These are phyloP conservation scores for Pythium dissimile DNA, from an alignment of 352 stramenopile species.

Conservation along the genomic window DNA sequence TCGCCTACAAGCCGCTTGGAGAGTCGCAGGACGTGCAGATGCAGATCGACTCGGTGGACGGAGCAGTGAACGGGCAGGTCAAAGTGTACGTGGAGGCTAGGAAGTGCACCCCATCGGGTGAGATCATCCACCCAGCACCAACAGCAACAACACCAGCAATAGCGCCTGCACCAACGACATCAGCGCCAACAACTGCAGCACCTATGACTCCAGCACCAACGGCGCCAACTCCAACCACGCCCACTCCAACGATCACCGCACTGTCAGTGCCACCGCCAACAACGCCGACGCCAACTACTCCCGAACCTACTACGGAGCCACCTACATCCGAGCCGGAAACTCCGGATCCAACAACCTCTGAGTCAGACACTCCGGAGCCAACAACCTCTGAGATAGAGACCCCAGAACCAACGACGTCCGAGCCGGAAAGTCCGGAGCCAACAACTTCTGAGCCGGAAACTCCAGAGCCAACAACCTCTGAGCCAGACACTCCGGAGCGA, in stretches of 20 bases:
- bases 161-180: neutral
- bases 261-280: neutral
- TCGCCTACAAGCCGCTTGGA: neutral
- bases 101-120: constrained; percentile 9
- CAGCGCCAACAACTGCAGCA: neutral
- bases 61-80: constrained; percentile 21
- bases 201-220: neutral
- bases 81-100: constrained; percentile 19
- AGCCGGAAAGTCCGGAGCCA: neutral
- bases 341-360: neutral
- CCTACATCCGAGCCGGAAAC: neutral
- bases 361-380: neutral
- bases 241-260: neutral
- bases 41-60: constrained; percentile 29
- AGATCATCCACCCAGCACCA: neutral
- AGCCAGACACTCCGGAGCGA: neutral
- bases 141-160: neutral
- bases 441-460: neutral
- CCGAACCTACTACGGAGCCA: neutral
- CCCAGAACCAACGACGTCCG: neutral
- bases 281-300: neutral
- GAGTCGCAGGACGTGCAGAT: constrained; percentile 22
- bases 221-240: neutral
- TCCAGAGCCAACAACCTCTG: neutral
- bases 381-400: neutral